These are phyloP conservation scores for Blastobotrys petasosporus DNA, from an alignment of 1,139 yeast species.

Conservation along the genomic window DNA sequence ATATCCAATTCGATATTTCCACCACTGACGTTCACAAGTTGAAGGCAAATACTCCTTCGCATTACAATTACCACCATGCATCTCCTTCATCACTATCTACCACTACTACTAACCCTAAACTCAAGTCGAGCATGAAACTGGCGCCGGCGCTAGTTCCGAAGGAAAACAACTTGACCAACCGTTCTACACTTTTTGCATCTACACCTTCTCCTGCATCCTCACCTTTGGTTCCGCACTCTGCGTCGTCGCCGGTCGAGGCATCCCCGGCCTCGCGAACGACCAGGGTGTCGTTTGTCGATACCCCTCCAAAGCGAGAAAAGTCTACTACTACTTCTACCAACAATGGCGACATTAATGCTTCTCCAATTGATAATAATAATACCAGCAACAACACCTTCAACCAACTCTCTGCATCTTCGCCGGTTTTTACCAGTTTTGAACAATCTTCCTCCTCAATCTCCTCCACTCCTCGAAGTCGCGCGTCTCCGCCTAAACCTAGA, in stretches of 20 bases:
- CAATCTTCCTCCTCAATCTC: too few relatives aligned
- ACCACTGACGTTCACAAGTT: background rate
- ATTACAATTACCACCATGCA: background rate
- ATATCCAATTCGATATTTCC: slow-evolving; percentile 7
- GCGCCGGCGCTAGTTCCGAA: slow-evolving; percentile 3
- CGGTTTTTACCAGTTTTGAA: too few relatives aligned
- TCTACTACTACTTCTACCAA: background rate
- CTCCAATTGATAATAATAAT: too few relatives aligned
- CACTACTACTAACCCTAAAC: background rate
- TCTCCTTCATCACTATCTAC: too few relatives aligned
- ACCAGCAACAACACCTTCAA: too few relatives aligned
- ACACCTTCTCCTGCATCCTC: slow-evolving; percentile 7
- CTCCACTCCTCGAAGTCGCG: background rate
- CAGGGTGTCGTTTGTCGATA: slow-evolving; percentile 10
- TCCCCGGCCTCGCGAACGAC: slow-evolving; percentile 1
- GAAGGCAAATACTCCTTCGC: background rate
- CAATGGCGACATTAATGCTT: too few relatives aligned
- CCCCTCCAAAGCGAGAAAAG: background rate
- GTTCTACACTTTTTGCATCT: slow-evolving; percentile 9
- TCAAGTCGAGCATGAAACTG: background rate
- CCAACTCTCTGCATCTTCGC: too few relatives aligned
- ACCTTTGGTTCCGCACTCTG: slow-evolving; percentile 1
- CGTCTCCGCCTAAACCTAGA: slow-evolving; percentile 5
- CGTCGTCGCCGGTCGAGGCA: background rate
- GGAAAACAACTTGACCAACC: background rate